Conservation (phyloP, 2,329 filamentous ascomycete genomes). For the Lizonia empirigonia region DNA sequence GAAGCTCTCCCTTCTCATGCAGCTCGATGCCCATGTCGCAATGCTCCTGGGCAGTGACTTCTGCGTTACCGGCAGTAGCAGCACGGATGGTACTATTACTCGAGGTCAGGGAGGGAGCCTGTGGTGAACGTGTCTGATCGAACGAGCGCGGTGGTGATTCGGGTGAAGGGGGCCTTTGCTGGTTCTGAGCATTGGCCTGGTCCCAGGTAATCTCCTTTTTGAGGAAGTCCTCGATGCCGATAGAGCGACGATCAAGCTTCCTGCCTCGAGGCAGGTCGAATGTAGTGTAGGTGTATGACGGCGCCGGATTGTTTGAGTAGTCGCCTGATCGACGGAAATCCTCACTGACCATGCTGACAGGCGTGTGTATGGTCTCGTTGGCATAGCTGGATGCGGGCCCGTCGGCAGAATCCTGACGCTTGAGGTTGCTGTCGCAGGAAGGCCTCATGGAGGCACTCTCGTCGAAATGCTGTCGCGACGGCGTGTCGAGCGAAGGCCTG, state of each 20-base stretch:
- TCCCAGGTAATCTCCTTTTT: conserved; percentile 67
- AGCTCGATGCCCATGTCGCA: conserved; percentile 87
- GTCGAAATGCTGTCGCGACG: conserved; percentile 45
- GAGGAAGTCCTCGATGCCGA: conserved; percentile 48
- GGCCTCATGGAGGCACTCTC: conserved; percentile 46
- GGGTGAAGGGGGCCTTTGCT: conserved; percentile 45
- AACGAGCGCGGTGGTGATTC: conserved; percentile 48
- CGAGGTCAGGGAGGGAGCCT: conserved; percentile 45
- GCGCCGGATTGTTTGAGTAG: conserved; percentile 60
- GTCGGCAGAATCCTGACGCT: conserved; percentile 50
- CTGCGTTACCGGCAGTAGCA: conserved; percentile 55
- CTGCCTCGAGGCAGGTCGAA: conserved; percentile 85
- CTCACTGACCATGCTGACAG: conserved; percentile 74
- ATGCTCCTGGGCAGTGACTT: conserved; percentile 85
- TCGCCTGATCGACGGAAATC: conserved; percentile 63
- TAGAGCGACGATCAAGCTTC: conserved; percentile 66
- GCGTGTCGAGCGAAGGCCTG: conserved; percentile 43
- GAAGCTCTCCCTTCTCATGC: conserved; percentile 84
- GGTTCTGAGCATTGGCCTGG: conserved; percentile 40
- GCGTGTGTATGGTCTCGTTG: conserved; percentile 70
- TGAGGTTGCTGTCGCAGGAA: conserved; percentile 47
- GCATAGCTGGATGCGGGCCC: conserved; percentile 63
- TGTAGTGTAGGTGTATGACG: conserved; percentile 86
- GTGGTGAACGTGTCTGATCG: conserved; percentile 31
- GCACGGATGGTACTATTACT: conserved; percentile 54